A percentile compares a stretch with the other conserved stretches of the same genome.
These are phyloP conservation scores for Exophiala phaeomuriformis DNA, from an alignment of 2,329 filamentous ascomycete genomes.

Conservation along the genomic window DNA sequence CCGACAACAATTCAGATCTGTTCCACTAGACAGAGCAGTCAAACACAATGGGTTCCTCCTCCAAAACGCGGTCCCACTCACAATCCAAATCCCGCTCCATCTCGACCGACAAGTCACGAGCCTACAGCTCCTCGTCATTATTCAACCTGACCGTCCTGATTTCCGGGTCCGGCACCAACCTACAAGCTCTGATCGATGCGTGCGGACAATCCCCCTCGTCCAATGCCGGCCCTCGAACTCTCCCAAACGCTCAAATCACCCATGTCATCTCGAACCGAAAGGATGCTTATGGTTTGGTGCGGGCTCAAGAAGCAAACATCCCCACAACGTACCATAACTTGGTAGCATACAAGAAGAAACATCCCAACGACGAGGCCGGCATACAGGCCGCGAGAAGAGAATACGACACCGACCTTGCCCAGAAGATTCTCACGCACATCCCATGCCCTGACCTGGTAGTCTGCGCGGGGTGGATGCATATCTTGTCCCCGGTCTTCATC, in stretches of 20 bases:
- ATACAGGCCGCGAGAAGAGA: slow-evolving; percentile 50
- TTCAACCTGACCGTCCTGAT: slow-evolving; percentile 55
- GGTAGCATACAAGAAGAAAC: slow-evolving; percentile 64
- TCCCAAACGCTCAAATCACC: slow-evolving; percentile 49
- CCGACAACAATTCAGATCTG: neutral
- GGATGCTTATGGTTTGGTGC: slow-evolving; percentile 56
- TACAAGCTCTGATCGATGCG: slow-evolving; percentile 67
- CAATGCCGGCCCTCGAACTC: slow-evolving; percentile 21
- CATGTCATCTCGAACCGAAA: slow-evolving; percentile 61
- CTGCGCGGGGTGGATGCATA: slow-evolving; percentile 82
- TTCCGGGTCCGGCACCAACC: slow-evolving; percentile 68
- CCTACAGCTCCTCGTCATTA: slow-evolving; percentile 19
- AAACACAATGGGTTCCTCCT: neutral
- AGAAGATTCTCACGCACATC: slow-evolving; percentile 54
- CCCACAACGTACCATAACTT: slow-evolving; percentile 77
- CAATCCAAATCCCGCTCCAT: neutral
- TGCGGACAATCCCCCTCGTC: slow-evolving; percentile 36
- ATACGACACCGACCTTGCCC: slow-evolving; percentile 70
- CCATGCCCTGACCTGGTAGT: slow-evolving; percentile 63
- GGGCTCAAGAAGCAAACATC: slow-evolving; percentile 55
- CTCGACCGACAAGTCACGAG: slow-evolving; percentile 16
- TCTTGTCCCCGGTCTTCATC: slow-evolving; percentile 64
- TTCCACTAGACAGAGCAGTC: neutral
- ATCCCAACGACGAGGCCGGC: slow-evolving; percentile 49
- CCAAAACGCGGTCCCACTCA: neutral